These are phyloP conservation scores for Suhomyces tanzawaensis DNA, from an alignment of 805 yeast genomes.

Conservation along the genomic window DNA sequence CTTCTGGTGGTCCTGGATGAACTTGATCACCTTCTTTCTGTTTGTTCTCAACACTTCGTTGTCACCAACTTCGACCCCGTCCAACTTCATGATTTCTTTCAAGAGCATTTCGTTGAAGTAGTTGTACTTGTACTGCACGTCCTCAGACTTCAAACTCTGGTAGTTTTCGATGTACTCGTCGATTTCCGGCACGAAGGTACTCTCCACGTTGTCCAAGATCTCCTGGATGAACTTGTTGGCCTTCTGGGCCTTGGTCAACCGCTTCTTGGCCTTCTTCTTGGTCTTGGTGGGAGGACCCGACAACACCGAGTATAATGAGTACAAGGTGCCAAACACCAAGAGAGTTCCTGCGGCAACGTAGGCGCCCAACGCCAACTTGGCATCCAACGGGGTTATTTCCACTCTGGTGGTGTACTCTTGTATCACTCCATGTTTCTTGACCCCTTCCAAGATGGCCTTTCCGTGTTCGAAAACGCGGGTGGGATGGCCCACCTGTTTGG, in stretches of 20 bases:
- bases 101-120: slow-evolving; percentile 67
- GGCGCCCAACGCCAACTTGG: neutral
- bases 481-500: neutral
- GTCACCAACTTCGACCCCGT: slow-evolving; percentile 56
- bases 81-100: slow-evolving; percentile 64
- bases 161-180: slow-evolving; percentile 31
- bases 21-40: slow-evolving; percentile 59
- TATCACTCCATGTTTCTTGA: slow-evolving; percentile 2
- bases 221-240: slow-evolving; percentile 39
- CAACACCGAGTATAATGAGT: neutral
- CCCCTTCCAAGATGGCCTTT: neutral
- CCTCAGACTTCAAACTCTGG: slow-evolving; percentile 25
- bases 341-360: neutral
- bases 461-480: neutral
- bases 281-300: slow-evolving; percentile 2
- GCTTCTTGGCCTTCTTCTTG: slow-evolving; percentile 33
- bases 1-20: slow-evolving; percentile 58
- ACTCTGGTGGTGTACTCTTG: slow-evolving; percentile 1
- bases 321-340: neutral
- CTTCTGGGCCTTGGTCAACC: slow-evolving; percentile 37
- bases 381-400: neutral
- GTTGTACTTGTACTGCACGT: slow-evolving; percentile 47
- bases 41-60: slow-evolving; percentile 51
- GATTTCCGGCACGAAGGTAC: slow-evolving; percentile 38
- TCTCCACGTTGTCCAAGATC: slow-evolving; percentile 40